Percentiles rank a stretch among this genome's conserved stretches.
phyloP scores from a whole-genome alignment of 2,329 filamentous ascomycete genomes.

The Aspergillus sergii region DNA sequence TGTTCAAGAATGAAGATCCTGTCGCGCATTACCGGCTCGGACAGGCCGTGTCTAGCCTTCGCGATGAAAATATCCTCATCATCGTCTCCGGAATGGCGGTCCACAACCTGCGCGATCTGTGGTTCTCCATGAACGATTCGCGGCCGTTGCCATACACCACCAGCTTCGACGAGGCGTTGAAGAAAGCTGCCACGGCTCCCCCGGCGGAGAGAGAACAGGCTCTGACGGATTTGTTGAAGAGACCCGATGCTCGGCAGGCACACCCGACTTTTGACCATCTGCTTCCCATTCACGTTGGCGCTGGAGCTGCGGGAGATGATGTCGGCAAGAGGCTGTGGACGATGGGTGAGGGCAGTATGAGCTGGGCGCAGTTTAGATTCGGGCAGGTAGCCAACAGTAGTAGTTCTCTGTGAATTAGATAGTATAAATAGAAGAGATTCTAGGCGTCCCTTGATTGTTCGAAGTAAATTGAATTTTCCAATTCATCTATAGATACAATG shows the following conservation, averaged over 20 bases:
- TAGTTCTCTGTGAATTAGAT: constrained; percentile 25
- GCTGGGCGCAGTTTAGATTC: constrained; percentile 59
- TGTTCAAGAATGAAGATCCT: constrained; percentile 67
- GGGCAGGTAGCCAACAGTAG: constrained; percentile 37
- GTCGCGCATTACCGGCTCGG: constrained; percentile 69
- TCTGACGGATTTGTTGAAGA: constrained; percentile 51
- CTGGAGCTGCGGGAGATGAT: constrained; percentile 57
- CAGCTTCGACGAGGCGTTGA: constrained; percentile 69
- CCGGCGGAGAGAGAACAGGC: constrained; percentile 46
- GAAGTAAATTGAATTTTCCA: constrained; percentile 22
- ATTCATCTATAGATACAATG: constrained; percentile 45
- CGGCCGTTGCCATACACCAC: constrained; percentile 59
- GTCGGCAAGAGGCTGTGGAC: constrained; percentile 52
- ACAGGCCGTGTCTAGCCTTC: constrained; percentile 64
- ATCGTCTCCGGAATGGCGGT: constrained; percentile 76
- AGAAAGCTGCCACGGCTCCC: constrained; percentile 60
- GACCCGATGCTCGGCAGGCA: constrained; percentile 59
- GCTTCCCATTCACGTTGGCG: constrained; percentile 60
- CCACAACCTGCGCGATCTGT: constrained; percentile 66
- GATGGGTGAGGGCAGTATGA: constrained; percentile 53
- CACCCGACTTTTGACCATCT: constrained; percentile 68
- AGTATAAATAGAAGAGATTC: constrained; percentile 6
- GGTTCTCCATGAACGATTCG: constrained; percentile 48
- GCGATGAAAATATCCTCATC: constrained; percentile 69
- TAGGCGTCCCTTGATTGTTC: neutral